Percentiles rank a stretch among this genome's conserved stretches.
phyloP scores from a whole-genome alignment of 257 asterid genomes.

The Sherardia arvensis region DNA sequence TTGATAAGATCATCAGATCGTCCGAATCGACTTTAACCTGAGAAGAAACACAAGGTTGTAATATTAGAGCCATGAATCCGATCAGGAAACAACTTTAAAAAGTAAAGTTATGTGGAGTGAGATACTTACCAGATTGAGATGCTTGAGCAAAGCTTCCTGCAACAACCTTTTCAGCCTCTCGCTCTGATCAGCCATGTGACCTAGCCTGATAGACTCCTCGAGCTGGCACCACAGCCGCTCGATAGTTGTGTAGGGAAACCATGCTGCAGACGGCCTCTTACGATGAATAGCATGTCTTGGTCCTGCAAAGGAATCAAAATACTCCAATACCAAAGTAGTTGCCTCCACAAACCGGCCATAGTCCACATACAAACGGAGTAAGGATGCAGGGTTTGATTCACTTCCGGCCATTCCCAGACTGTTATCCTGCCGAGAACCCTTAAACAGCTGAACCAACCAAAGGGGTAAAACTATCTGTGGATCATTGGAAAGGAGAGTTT shows the following conservation, averaged over 20 bases:
- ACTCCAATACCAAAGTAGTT: constrained; percentile 67
- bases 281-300: constrained; percentile 70
- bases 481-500: constrained; percentile 90
- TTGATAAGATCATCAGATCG: constrained; percentile 43
- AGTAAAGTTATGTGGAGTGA: not conserved
- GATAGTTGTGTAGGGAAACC: constrained; percentile 83
- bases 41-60: constrained; percentile 7
- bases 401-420: constrained; percentile 75
- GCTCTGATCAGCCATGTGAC: constrained; percentile 72
- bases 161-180: constrained; percentile 64
- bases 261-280: constrained; percentile 62
- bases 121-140: constrained; percentile 57
- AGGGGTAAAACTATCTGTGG: constrained; percentile 84
- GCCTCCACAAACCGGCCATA: constrained; percentile 85
- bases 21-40: constrained; percentile 86
- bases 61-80: constrained; percentile 1
- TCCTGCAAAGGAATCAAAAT: constrained; percentile 55
- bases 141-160: constrained; percentile 54
- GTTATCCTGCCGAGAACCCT: constrained; percentile 54
- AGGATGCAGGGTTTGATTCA: constrained; percentile 73
- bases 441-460: constrained; percentile 84
- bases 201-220: constrained; percentile 72
- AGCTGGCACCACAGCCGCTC: constrained; percentile 86
- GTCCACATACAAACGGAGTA: constrained; percentile 71
- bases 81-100: not conserved